phyloP scores from a whole-genome alignment of 257 asterid genomes.

The Ajuga chamaepitys region DNA sequence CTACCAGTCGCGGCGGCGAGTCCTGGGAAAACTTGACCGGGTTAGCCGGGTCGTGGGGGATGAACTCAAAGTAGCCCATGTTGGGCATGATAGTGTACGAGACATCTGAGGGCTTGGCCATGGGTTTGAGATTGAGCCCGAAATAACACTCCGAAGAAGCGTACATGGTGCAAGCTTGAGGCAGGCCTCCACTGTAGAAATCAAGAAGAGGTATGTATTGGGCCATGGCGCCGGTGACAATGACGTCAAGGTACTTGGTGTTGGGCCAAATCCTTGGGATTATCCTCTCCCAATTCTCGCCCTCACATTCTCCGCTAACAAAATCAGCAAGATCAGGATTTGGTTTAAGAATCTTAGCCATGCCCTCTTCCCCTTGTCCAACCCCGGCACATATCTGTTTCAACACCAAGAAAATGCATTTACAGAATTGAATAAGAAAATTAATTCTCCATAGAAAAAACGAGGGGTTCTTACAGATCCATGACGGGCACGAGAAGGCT shows the following conservation, averaged over 20 bases:
- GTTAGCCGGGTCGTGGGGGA: slow-evolving; percentile 40
- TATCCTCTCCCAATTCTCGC: slow-evolving; percentile 62
- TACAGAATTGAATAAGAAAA: background rate
- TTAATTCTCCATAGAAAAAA: background rate
- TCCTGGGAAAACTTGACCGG: slow-evolving; percentile 21
- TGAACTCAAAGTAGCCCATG: slow-evolving; percentile 85
- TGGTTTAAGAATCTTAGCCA: slow-evolving; percentile 36
- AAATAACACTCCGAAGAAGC: slow-evolving; percentile 88
- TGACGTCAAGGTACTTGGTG: slow-evolving; percentile 64
- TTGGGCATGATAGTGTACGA: slow-evolving; percentile 86
- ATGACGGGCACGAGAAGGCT: slow-evolving; percentile 80
- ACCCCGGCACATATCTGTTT: slow-evolving; percentile 55
- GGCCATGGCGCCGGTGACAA: slow-evolving; percentile 90
- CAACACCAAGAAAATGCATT: too few relatives aligned
- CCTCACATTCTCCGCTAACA: slow-evolving; percentile 44
- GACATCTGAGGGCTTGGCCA: slow-evolving; percentile 50
- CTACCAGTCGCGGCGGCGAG: slow-evolving; percentile 43
- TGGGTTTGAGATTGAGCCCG: slow-evolving; percentile 64
- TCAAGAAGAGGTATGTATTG: slow-evolving; percentile 77
- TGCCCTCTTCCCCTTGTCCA: slow-evolving; percentile 63
- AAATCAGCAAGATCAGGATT: slow-evolving; percentile 41
- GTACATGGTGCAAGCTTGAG: slow-evolving; percentile 69
- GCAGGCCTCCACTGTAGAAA: slow-evolving; percentile 70
- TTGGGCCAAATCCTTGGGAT: slow-evolving; percentile 79
- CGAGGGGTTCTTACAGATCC: slow-evolving; percentile 50